Conservation (phyloP, 2,329 filamentous ascomycete genomes). For the Talaromyces marneffei region DNA sequence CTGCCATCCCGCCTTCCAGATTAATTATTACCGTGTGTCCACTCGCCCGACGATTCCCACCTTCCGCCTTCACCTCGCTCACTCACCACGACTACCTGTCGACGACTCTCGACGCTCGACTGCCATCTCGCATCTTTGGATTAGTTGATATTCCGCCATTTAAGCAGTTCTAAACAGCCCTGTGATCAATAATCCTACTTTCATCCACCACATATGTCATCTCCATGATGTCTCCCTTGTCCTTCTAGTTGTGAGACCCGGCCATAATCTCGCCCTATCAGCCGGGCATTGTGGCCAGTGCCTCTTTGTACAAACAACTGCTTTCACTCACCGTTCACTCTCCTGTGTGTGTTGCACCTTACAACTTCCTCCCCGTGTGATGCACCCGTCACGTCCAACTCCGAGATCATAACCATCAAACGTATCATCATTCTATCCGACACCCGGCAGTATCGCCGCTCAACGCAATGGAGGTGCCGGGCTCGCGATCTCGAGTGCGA, state of each 20-base stretch:
- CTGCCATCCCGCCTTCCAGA: constrained; percentile 6
- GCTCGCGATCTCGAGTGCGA: constrained; percentile 13
- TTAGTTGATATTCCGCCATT: background rate
- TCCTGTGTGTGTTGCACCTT: background rate
- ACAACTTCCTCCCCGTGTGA: background rate
- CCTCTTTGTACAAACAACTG: constrained; percentile 2
- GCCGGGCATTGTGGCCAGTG: constrained; percentile 14
- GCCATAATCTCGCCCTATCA: constrained; percentile 14
- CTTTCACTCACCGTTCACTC: background rate
- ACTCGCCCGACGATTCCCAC: constrained; percentile 3
- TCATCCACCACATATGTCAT: background rate
- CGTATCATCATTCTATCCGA: background rate
- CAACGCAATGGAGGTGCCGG: constrained; percentile 12
- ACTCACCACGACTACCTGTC: background rate
- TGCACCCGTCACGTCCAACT: background rate
- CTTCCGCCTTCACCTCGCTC: background rate
- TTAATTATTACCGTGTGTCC: background rate
- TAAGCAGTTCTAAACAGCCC: no score
- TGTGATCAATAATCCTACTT: background rate
- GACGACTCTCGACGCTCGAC: background rate
- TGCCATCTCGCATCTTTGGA: background rate
- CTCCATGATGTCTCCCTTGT: constrained; percentile 2
- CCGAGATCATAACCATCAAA: background rate
- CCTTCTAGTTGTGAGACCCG: constrained; percentile 8
- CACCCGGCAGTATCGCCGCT: background rate